phyloP scores from a whole-genome alignment of 495 filamentous ascomycete genomes.

The Corynascus novoguineensis region DNA sequence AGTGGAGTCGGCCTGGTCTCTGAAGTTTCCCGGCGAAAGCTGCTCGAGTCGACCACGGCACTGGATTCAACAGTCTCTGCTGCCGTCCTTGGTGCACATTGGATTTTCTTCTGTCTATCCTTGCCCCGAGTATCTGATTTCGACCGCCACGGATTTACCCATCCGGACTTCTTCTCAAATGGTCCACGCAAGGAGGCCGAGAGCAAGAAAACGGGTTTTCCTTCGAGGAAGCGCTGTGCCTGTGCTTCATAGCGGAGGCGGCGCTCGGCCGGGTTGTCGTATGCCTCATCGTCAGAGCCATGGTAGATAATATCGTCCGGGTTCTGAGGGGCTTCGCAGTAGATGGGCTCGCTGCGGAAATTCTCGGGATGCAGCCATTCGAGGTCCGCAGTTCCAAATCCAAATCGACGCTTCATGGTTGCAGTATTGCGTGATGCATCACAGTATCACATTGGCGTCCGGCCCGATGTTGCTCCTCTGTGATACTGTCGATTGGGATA shows the following conservation, averaged over 20 bases:
- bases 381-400: not conserved
- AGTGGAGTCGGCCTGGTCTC: slow-evolving; percentile 21
- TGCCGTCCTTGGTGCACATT: not conserved
- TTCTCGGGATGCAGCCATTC: slow-evolving; percentile 21
- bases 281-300: slow-evolving; percentile 57
- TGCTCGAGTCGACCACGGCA: slow-evolving; percentile 17
- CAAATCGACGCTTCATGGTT: slow-evolving; percentile 9
- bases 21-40: slow-evolving; percentile 27
- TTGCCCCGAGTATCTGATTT: not conserved
- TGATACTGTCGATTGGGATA: not conserved
- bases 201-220: slow-evolving; percentile 52
- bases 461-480: not conserved
- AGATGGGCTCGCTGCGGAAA: slow-evolving; percentile 35
- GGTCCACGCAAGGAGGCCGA: slow-evolving; percentile 60
- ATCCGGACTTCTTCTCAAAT: slow-evolving; percentile 50
- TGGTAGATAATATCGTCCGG: slow-evolving; percentile 40
- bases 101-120: slow-evolving; percentile 4
- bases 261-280: slow-evolving; percentile 45
- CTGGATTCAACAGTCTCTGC: slow-evolving; percentile 1
- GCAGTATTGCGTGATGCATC: not conserved
- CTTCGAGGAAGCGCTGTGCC: slow-evolving; percentile 54
- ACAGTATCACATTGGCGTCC: slow-evolving; percentile 7
- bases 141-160: slow-evolving; percentile 60
- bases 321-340: slow-evolving; percentile 37
- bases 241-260: slow-evolving; percentile 53